Evolutionary conservation across 2,329 filamentous ascomycete genomes (phyloP), one percentile per base, ranked within the genome.

Genomic region (Aureobasidium leucospermi): DNA sequence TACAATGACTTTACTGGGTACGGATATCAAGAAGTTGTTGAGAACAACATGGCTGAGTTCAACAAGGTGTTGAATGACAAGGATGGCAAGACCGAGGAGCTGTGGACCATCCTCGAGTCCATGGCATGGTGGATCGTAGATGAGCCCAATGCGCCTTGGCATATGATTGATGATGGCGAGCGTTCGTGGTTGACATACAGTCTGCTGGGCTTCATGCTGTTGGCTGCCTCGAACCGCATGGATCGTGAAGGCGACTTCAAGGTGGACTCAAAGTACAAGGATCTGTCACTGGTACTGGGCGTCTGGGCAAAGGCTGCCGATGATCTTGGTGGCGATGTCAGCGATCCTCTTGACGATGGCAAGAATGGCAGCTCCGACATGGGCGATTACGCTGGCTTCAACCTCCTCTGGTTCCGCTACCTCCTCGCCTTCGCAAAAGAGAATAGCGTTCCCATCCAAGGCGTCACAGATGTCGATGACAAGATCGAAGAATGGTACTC

Each of bases 1-100:
- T 56, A 56, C 39, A 56, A 45, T 8, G 51, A 56, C 51, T 56
- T 56, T 36, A n/a, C 31, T 29, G 38, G 51, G 5, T 56, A 56
- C 13, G 52, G 52, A 3, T 56, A 56, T 8, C 52, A 56, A 8
- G 52, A 56, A 19, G 32, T 56, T 8, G 32, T 56, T 10, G 52
- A 56, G 19, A 56, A 56, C 23, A 19, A 56, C 41, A 46, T 56
- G 29, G 52, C 52, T 16, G 52, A 56, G 16, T 45, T 56, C 41
- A 56, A 46, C 52, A 46, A 56, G 29, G 16, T 56, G 1, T 11
- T 45, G 41, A 46, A 56, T 16, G 36, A 19, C 52, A 56, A 56
- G 31, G 31, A 56, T 36, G 52, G 31, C 2, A 56, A 56, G 19
- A 36, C 42, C 5, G 52, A 56, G n/a, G 52, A 56, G 31, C 41